A percentile compares a stretch with the other conserved stretches of the same genome.
Conservation (phyloP, 2,329 filamentous ascomycete genomes). For the Claviceps sp. region DNA sequence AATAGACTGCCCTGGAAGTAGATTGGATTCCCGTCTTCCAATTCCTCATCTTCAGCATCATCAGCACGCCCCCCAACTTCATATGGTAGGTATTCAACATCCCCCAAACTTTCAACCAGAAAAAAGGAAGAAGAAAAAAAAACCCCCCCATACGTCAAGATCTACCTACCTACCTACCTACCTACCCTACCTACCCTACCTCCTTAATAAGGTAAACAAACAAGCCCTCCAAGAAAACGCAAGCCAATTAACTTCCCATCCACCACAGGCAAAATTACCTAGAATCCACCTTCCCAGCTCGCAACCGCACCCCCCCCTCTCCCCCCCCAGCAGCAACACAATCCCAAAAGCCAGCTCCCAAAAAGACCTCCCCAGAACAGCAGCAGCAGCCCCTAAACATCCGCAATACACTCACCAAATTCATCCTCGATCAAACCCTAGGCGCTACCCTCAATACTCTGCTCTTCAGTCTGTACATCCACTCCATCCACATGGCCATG, state of each 20-base stretch:
- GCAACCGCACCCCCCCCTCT: constrained; percentile 14
- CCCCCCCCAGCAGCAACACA: not conserved
- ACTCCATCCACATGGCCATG: constrained; percentile 41
- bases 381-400: constrained; percentile 32
- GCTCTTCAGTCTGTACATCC: constrained; percentile 46
- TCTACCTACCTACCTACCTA: too few relatives aligned
- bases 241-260: constrained; percentile 2
- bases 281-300: constrained; percentile 59
- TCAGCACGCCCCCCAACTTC: constrained; percentile 73
- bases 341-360: constrained; percentile 8
- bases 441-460: constrained; percentile 53
- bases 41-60: constrained; percentile 59
- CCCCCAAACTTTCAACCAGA: not conserved
- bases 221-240: too few relatives aligned
- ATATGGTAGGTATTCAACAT: constrained; percentile 55
- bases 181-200: too few relatives aligned
- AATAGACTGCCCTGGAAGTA: constrained; percentile 23
- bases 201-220: too few relatives aligned
- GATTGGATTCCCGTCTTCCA: constrained; percentile 58
- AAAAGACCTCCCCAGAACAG: not conserved
- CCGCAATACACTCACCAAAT: constrained; percentile 53
- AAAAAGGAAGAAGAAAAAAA: not conserved
- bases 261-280: constrained; percentile 58
- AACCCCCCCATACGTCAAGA: not conserved
- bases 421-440: constrained; percentile 54